These are phyloP conservation scores for Kurtzmaniella fragi DNA, from an alignment of 805 yeast genomes.

Conservation along the genomic window DNA sequence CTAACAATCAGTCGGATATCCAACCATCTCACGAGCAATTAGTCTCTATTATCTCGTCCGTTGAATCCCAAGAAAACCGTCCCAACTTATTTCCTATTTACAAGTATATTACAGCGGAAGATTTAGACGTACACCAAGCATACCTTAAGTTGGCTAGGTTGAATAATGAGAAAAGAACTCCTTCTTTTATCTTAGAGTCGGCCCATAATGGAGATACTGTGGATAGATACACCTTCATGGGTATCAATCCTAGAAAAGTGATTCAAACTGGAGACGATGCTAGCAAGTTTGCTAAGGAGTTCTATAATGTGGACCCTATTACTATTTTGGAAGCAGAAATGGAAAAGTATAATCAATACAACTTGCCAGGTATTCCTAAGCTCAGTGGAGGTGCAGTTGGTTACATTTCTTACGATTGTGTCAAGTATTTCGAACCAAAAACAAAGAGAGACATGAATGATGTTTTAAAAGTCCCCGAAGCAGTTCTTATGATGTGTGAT, in stretches of 20 bases:
- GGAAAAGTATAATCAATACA: conserved; percentile 58
- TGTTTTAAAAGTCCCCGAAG: conserved; percentile 81
- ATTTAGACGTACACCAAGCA: conserved; percentile 85
- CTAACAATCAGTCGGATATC: conserved; percentile 21
- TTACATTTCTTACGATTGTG: conserved; percentile 92
- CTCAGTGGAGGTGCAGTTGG: conserved; percentile 97
- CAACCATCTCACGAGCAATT: conserved; percentile 36
- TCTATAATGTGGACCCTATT: conserved; percentile 72
- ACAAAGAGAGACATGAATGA: conserved; percentile 75
- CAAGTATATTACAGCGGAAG: conserved; percentile 67
- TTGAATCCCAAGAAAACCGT: conserved; percentile 13
- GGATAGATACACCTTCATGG: conserved; percentile 88
- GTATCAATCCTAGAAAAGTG: conserved; percentile 75
- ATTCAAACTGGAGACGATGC: conserved; percentile 75
- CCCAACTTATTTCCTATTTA: conserved; percentile 81
- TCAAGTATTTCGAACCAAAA: conserved; percentile 92
- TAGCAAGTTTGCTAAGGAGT: conserved; percentile 17
- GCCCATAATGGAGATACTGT: conserved; percentile 86
- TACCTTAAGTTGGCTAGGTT: conserved; percentile 78
- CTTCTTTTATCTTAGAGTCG: conserved; percentile 82
- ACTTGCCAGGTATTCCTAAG: conserved; percentile 75
- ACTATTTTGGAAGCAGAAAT: conserved; percentile 70
- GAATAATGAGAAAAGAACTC: conserved; percentile 43
- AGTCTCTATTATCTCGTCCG: conserved; percentile 10
- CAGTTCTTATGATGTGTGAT: conserved; percentile 87